Base-by-base conservation (phyloP, 2,329 filamentous ascomycete species). In the Colletotrichum navitas region DNA sequence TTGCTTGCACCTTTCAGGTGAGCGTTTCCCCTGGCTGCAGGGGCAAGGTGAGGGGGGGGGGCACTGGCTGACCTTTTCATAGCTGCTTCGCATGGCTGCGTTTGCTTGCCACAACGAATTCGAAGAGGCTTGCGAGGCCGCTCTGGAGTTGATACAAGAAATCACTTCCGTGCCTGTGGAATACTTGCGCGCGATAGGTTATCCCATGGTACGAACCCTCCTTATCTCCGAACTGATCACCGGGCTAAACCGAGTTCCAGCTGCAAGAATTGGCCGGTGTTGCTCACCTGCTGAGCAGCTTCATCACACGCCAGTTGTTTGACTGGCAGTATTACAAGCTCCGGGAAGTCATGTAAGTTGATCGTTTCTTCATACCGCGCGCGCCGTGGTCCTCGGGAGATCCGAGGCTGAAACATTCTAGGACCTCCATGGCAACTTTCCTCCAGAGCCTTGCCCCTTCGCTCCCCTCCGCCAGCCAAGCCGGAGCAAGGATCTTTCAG, bases 1-100 rank as follows among this genome's bases (percentile, higher is more conserved):
- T 82, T 45, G 76, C 77, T 41, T 80, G 77, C 34, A 81, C 78
- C 11, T 75, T 81, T 29, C 77, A 79, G 54, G 73, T 74, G n/a
- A 47, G 71, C n/a, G 24, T 11, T 5, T 5, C 5, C 24, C 21
- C 8, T 11, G 3, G 21, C 18, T n/a, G 8, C 43, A 14, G 11
- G 4, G 3, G 16, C 39, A 6, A 43, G 8, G 41, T n/a, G 18
- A 18, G 41, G 6, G 41, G 41, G 32, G n/a, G 14, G 14, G 21
- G 21, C 7, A 1, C 16, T 8, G 3, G 29, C 43, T 70, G 5
- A 69, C 4, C 29, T 26, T 24, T 16, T 14, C 39, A 12, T 11
- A 74, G 73, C 71, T 74, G 1, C 60, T 69, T 16, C 64, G 71
- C 3, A 74, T 74, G 63, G 72, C 73, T 1, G 68, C 68, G 3